Conservation (phyloP, 345 rosid species). For the Salix caprea region DNA sequence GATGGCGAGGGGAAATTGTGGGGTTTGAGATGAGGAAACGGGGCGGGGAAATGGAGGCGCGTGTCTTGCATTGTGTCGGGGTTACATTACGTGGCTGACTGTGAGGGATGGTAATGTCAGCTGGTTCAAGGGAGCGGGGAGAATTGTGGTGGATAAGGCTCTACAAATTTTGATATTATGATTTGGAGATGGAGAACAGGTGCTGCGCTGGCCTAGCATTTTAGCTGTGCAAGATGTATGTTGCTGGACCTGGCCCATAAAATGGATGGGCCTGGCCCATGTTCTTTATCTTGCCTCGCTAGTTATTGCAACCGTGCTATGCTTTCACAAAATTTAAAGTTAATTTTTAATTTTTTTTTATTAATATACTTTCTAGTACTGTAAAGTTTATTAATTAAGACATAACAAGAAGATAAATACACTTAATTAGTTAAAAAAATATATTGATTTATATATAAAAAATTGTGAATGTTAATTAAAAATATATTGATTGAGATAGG, state of each 20-base stretch:
- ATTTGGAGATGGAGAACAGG: background rate
- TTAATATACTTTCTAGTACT: too few species aligned
- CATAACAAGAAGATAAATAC: too few species aligned
- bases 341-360: too few species aligned
- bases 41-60: constrained; percentile 29
- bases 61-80: constrained; percentile 46
- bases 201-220: background rate
- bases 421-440: too few species aligned
- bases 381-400: too few species aligned
- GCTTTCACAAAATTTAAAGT: too few species aligned
- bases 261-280: background rate
- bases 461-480: too few species aligned
- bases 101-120: background rate
- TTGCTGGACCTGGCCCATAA: background rate
- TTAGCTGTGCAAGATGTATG: background rate
- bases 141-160: constrained; percentile 18
- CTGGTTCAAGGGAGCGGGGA: background rate
- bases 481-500: too few species aligned
- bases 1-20: constrained; percentile 16
- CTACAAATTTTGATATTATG: constrained; percentile 4
- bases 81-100: constrained; percentile 15
- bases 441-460: too few species aligned
- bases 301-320: too few species aligned
- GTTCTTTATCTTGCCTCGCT: background rate
- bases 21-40: constrained; percentile 22